These are phyloP conservation scores for Rosa persica DNA, from an alignment of 306 rosid genomes.

Conservation along the genomic window DNA sequence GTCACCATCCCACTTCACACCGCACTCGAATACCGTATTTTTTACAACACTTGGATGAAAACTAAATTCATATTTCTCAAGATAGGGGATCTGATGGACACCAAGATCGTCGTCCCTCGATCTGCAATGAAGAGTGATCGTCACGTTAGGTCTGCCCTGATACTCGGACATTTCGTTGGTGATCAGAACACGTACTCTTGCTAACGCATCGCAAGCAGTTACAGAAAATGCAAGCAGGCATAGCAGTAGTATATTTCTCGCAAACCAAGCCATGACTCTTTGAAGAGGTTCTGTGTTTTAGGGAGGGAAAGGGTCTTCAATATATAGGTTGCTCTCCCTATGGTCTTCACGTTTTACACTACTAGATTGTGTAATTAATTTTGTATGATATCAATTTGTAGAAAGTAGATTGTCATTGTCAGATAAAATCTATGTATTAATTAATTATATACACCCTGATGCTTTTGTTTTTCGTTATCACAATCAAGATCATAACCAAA, in stretches of 20 bases:
- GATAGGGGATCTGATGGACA: neutral
- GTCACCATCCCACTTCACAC: constrained; percentile 8
- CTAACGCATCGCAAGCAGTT: neutral
- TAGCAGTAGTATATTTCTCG: neutral
- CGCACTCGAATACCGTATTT: neutral
- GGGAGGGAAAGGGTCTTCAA: neutral
- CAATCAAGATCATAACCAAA: neutral
- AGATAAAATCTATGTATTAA: neutral
- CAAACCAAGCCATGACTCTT: neutral
- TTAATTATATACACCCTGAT: too few species aligned
- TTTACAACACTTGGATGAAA: neutral
- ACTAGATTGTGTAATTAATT: neutral
- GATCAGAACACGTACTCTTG: neutral
- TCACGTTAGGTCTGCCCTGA: neutral
- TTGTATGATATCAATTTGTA: neutral
- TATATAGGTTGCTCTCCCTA: neutral
- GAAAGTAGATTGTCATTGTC: neutral
- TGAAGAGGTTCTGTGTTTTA: neutral
- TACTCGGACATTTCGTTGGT: neutral
- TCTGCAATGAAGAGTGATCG: neutral
- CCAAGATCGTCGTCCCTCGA: constrained; percentile 14
- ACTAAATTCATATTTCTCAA: neutral
- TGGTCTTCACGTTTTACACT: neutral
- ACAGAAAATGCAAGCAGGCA: neutral
- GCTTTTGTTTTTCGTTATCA: neutral